Evolutionary conservation across 2,329 filamentous ascomycete genomes (phyloP).

Genomic region (Hymenoscyphus albidus): DNA sequence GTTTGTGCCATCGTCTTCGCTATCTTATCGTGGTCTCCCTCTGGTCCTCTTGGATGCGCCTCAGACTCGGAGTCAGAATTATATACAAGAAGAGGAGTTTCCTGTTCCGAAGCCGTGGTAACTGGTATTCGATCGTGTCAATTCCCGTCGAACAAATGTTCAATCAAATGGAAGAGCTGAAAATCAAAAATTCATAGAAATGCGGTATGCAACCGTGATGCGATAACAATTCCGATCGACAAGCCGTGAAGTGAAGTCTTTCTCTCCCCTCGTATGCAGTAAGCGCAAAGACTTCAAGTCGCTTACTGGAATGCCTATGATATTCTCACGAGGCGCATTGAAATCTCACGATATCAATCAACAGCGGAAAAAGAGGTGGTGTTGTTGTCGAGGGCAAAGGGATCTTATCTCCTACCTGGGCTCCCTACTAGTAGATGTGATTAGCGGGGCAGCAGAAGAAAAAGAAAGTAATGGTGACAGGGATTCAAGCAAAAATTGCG

Average conservation of each 20-base stretch:
- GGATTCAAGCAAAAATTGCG: neutral
- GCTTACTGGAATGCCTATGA: slow-evolving; percentile 31
- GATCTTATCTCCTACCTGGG: neutral
- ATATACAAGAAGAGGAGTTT: slow-evolving; percentile 31
- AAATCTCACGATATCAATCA: slow-evolving; percentile 12
- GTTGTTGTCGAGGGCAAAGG: neutral
- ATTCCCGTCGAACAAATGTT: neutral
- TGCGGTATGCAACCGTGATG: neutral
- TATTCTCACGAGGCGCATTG: slow-evolving; percentile 7
- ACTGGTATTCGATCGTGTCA: neutral
- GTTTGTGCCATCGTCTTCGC: slow-evolving; percentile 18
- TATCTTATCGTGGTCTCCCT: slow-evolving; percentile 8
- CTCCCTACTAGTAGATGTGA: neutral
- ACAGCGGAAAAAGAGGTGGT: neutral
- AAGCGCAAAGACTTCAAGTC: slow-evolving; percentile 38
- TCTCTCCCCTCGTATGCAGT: slow-evolving; percentile 28
- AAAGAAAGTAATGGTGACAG: neutral
- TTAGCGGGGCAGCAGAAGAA: slow-evolving; percentile 5
- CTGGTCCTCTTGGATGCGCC: neutral
- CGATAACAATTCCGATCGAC: neutral
- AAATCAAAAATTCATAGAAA: slow-evolving; percentile 6
- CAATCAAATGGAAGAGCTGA: neutral
- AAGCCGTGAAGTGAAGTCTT: slow-evolving; percentile 32
- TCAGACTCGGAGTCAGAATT: slow-evolving; percentile 18
- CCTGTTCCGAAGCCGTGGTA: slow-evolving; percentile 24